These are phyloP conservation scores for Cryptosporidium meleagridis DNA, from an alignment of 169 alveolate genomes.

Conservation along the genomic window DNA sequence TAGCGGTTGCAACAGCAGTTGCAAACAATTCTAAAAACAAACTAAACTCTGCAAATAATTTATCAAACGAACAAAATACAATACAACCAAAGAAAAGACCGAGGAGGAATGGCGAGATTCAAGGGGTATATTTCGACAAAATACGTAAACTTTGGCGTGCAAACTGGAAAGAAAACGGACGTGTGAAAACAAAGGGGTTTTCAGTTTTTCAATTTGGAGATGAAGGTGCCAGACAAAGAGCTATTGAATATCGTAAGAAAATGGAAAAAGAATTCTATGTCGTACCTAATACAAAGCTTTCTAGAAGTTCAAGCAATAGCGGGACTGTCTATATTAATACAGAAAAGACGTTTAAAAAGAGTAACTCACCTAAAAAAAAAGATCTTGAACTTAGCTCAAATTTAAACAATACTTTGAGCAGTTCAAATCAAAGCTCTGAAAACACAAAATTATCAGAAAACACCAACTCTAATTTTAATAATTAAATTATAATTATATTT, in stretches of 20 bases:
- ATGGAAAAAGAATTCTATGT: slow-evolving; percentile 66
- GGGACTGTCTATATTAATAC: neutral
- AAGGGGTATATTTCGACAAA: slow-evolving; percentile 80
- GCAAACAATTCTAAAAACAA: neutral
- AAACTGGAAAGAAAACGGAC: slow-evolving; percentile 80
- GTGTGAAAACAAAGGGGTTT: slow-evolving; percentile 80
- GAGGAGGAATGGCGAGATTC: slow-evolving; percentile 65
- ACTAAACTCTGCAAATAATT: neutral
- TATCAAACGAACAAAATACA: slow-evolving; percentile 9
- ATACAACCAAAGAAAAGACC: slow-evolving; percentile 57
- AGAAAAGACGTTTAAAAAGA: neutral
- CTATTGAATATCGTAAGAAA: slow-evolving; percentile 67
- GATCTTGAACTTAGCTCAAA: neutral
- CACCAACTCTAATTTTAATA: slow-evolving; percentile 4
- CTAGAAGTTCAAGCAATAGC: neutral
- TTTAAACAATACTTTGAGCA: neutral
- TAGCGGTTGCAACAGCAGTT: slow-evolving; percentile 33
- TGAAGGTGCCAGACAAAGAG: slow-evolving; percentile 72
- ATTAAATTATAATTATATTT: neutral
- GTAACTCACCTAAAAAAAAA: neutral
- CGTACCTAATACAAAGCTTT: slow-evolving; percentile 12
- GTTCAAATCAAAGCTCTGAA: slow-evolving; percentile 1
- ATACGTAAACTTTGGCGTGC: slow-evolving; percentile 79
- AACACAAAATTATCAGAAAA: slow-evolving; percentile 10
- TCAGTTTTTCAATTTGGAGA: slow-evolving; percentile 74